Evolutionary conservation across 108 stramenopile genomes (phyloP).

Genomic region (Nannochloropsis granulata): DNA sequence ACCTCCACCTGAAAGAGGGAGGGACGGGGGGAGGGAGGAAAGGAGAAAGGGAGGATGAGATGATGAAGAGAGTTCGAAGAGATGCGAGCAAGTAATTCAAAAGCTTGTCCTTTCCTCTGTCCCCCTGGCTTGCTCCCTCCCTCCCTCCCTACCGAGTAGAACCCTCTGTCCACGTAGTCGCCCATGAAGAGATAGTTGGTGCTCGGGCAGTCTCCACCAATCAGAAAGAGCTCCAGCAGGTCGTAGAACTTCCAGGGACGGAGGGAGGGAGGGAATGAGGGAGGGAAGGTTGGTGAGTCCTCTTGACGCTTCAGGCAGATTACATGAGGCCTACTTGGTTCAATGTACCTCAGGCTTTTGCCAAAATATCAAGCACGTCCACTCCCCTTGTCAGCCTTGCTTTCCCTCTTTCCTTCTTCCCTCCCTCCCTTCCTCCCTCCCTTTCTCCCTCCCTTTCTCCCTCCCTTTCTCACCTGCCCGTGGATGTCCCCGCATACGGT

Average conservation of each 20-base stretch:
- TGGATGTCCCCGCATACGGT: conserved; percentile 50
- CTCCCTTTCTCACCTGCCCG: conserved; percentile 57
- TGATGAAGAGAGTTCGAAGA: neutral
- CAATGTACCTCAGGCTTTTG: no score
- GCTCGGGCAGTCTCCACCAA: conserved; percentile 83
- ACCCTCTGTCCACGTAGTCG: conserved; percentile 95
- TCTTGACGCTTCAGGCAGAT: neutral
- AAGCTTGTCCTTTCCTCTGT: no score
- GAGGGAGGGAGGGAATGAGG: neutral
- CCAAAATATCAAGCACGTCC: no score
- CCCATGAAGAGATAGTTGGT: conserved; percentile 99
- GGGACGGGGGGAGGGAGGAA: neutral
- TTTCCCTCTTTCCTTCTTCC: no score
- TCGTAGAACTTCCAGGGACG: conserved; percentile 65
- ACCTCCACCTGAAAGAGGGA: conserved; percentile 59
- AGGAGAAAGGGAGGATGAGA: neutral
- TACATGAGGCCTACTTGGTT: no score
- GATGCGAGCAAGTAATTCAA: neutral
- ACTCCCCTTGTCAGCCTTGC: no score
- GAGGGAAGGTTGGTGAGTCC: neutral
- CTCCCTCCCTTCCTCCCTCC: neutral
- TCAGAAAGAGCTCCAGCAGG: conserved; percentile 74
- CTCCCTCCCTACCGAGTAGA: conserved; percentile 50
- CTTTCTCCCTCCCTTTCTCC: conserved; percentile 54
- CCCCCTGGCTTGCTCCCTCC: neutral